Conservation (phyloP, 345 rosid species). For the Combretum micranthum region DNA sequence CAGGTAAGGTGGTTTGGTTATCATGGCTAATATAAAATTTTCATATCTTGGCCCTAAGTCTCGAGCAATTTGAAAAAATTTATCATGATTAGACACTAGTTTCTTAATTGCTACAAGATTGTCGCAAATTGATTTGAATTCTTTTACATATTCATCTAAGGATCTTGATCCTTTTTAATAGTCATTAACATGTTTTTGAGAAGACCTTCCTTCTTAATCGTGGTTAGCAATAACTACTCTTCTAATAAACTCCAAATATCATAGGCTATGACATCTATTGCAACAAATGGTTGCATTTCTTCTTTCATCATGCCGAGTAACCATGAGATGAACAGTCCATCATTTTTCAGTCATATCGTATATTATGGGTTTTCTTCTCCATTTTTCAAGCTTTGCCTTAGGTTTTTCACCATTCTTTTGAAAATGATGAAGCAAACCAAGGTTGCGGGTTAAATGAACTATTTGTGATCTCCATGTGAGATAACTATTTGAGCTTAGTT, state of each 20-base stretch:
- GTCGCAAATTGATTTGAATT: slow-evolving; percentile 1
- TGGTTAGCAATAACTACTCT: not conserved
- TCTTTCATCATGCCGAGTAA: not conserved
- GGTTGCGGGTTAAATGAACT: not conserved
- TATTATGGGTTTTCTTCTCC: not conserved
- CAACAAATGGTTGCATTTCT: too few species aligned
- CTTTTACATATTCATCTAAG: not conserved
- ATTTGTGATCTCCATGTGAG: not conserved
- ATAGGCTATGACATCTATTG: too few species aligned
- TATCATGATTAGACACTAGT: not conserved
- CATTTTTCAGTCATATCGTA: not conserved
- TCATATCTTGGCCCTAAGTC: not conserved
- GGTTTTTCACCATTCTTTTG: not conserved
- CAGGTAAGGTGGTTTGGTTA: not conserved
- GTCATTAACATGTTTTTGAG: not conserved
- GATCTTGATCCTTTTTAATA: not conserved
- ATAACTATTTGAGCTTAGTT: not conserved
- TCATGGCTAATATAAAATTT: not conserved
- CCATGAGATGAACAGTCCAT: not conserved
- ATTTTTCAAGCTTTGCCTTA: not conserved
- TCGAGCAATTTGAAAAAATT: not conserved
- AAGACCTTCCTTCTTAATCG: not conserved
- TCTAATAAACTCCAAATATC: too few species aligned
- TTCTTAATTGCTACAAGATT: slow-evolving; percentile 1
- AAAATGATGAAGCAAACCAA: slow-evolving; percentile 3